Evolutionary conservation across 768 basidiomycete species (phyloP).

Genomic region (Cyclocybe aegerita): DNA sequence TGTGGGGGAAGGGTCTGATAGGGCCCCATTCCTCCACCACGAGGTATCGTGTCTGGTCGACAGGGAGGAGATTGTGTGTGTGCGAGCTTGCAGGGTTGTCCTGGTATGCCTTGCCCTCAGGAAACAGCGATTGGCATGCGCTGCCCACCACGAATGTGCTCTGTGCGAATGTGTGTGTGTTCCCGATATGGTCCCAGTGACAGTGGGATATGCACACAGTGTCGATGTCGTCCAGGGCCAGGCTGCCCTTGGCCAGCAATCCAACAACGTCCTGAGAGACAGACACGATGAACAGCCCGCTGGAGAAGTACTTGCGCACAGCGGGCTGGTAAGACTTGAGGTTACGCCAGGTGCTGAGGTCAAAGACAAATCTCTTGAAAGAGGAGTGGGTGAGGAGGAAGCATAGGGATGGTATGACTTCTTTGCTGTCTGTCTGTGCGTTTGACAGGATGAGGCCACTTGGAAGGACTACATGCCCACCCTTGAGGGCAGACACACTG

Average conservation of each 20-base stretch:
- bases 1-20: conserved; percentile 50
- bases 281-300: conserved; percentile 7
- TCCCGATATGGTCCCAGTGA: conserved; percentile 56
- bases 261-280: conserved; percentile 42
- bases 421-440: conserved; percentile 1
- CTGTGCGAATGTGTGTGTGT: conserved; percentile 42
- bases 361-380: conserved; percentile 12
- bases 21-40: conserved; percentile 30
- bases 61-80: conserved; percentile 33
- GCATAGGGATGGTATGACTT: conserved; percentile 3
- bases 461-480: no score
- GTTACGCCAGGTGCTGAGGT: conserved; percentile 10
- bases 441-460: no score
- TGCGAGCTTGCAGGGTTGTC: conserved; percentile 31
- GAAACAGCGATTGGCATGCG: conserved; percentile 33
- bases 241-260: conserved; percentile 50
- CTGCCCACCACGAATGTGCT: conserved; percentile 48
- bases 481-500: no score
- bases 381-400: conserved; percentile 14
- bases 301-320: background rate
- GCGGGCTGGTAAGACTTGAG: conserved; percentile 2
- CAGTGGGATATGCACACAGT: conserved; percentile 50
- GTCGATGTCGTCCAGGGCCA: conserved; percentile 40
- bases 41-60: conserved; percentile 37
- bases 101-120: conserved; percentile 41